A percentile compares a stretch with the other conserved stretches of the same genome.
Conservation (phyloP, 805 yeast genomes). For the Lipomyces sp. region DNA sequence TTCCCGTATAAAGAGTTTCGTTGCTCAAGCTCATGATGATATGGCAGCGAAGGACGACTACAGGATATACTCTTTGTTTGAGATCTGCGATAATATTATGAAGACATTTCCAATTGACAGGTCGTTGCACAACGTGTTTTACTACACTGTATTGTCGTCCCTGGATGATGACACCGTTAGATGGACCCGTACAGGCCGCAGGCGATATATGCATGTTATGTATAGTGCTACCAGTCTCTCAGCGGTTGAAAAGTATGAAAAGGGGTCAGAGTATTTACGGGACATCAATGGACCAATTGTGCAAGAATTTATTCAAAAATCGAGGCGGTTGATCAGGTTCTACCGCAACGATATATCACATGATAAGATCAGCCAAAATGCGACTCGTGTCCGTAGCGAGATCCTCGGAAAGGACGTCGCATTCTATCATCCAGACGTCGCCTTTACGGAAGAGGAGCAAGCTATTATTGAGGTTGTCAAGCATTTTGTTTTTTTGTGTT, state of each 20-base stretch:
- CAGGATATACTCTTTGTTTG: constrained; percentile 17
- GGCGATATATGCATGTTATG: constrained; percentile 14
- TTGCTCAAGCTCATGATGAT: constrained; percentile 6
- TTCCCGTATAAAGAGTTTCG: constrained; percentile 15
- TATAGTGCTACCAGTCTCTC: constrained; percentile 22
- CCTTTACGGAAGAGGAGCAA: constrained; percentile 16
- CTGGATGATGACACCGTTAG: constrained; percentile 18
- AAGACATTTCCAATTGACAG: neutral
- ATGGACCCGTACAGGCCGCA: constrained; percentile 22
- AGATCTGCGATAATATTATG: constrained; percentile 18
- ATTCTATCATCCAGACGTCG: neutral
- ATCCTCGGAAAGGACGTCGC: constrained; percentile 2
- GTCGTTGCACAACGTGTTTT: constrained; percentile 14
- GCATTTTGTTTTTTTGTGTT: neutral
- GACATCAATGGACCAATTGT: constrained; percentile 6
- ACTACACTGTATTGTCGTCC: constrained; percentile 26
- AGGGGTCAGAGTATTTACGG: constrained; percentile 20
- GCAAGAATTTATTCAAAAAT: constrained; percentile 18
- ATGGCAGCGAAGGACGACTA: constrained; percentile 6
- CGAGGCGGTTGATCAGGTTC: constrained; percentile 12
- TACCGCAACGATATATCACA: constrained; percentile 7
- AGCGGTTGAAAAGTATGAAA: constrained; percentile 8
- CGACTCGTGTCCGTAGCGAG: neutral
- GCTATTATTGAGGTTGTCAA: constrained; percentile 26
- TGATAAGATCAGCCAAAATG: neutral